Evolutionary conservation across 176 grass and related monocot genomes (phyloP).

Genomic region (Eleusine coracana): DNA sequence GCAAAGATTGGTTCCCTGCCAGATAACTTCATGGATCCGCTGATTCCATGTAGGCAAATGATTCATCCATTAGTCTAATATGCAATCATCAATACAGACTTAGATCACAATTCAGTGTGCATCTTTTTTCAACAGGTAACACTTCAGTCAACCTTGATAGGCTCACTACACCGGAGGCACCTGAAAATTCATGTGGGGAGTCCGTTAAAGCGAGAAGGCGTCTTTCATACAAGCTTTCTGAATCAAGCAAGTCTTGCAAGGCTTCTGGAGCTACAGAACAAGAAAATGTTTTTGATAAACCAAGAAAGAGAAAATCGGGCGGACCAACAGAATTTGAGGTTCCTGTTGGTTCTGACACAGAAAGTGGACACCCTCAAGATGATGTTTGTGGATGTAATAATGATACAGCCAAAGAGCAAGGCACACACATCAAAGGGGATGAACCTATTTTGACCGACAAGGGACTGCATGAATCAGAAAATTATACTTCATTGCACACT

Average conservation of each 20-base stretch:
- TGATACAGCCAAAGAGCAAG: slow-evolving; percentile 27
- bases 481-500: not conserved
- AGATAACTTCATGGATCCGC: slow-evolving; percentile 58
- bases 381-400: slow-evolving; percentile 31
- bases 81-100: not conserved
- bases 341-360: slow-evolving; percentile 28
- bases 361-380: slow-evolving; percentile 22
- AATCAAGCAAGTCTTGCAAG: slow-evolving; percentile 33
- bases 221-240: slow-evolving; percentile 38
- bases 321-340: slow-evolving; percentile 23
- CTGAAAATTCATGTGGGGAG: slow-evolving; percentile 17
- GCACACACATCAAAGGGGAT: slow-evolving; percentile 17
- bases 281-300: slow-evolving; percentile 23
- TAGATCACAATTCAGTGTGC: not conserved
- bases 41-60: slow-evolving; percentile 63
- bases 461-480: slow-evolving; percentile 38
- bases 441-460: slow-evolving; percentile 8
- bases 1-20: slow-evolving; percentile 47
- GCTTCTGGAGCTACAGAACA: slow-evolving; percentile 40
- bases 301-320: slow-evolving; percentile 14
- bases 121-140: slow-evolving; percentile 47
- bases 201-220: slow-evolving; percentile 35
- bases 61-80: slow-evolving; percentile 25
- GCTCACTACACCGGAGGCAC: slow-evolving; percentile 6
- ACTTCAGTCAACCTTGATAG: slow-evolving; percentile 12